Conservation (phyloP, 176 grass and related monocot genomes). For the Oryza nivara region DNA sequence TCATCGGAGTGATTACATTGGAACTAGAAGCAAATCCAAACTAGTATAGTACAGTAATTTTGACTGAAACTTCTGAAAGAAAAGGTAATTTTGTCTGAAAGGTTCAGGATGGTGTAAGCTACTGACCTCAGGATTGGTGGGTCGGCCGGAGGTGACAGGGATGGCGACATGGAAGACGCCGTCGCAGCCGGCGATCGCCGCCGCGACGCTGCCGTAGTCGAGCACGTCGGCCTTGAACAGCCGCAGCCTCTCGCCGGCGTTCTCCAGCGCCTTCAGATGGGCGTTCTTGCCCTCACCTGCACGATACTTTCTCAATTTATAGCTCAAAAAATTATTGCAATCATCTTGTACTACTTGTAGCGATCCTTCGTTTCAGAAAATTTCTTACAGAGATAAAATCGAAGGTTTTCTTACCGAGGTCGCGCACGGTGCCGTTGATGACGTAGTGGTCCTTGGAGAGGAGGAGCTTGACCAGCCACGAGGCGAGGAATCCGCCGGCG, state of each 20-base stretch:
- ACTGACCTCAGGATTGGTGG: no score
- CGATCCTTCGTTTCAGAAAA: not conserved
- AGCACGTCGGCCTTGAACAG: slow-evolving; percentile 70
- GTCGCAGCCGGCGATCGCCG: slow-evolving; percentile 62
- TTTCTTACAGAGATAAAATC: no score
- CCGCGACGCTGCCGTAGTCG: slow-evolving; percentile 49
- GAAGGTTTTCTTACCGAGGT: slow-evolving; percentile 33
- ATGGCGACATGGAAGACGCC: slow-evolving; percentile 79
- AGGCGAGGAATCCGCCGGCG: slow-evolving; percentile 74
- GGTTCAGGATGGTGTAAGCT: no score
- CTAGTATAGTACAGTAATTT: no score
- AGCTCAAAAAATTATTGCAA: not conserved
- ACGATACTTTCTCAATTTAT: not conserved
- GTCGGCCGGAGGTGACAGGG: slow-evolving; percentile 45
- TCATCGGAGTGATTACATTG: no score
- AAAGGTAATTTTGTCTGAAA: no score
- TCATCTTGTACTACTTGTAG: not conserved
- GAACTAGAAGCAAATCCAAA: not conserved
- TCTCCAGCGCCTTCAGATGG: slow-evolving; percentile 63
- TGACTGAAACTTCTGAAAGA: no score
- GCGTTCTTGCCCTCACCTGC: slow-evolving; percentile 68
- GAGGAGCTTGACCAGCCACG: slow-evolving; percentile 77
- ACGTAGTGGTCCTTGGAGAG: slow-evolving; percentile 58
- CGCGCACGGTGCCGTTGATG: slow-evolving; percentile 72
- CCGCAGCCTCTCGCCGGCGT: slow-evolving; percentile 55